Percentiles rank a stretch among this genome's conserved stretches.
Conservation (phyloP, 768 basidiomycete species). For the Lentinula edodes region DNA sequence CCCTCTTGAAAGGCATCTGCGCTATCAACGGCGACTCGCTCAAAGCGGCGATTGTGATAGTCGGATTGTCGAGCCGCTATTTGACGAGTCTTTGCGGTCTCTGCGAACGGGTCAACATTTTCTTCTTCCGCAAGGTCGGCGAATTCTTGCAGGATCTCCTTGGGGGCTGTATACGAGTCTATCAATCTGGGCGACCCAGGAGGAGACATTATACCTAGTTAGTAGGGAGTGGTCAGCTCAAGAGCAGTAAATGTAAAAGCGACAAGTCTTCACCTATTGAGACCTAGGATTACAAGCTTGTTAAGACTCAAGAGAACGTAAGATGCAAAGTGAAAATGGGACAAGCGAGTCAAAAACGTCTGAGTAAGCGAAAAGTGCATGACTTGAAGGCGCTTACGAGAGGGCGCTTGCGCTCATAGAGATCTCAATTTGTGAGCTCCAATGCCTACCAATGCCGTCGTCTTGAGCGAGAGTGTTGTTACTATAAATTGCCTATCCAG, state of each 20-base stretch:
- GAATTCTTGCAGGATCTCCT: conserved; percentile 92
- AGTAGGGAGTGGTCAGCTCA: not conserved
- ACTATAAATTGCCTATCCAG: no score
- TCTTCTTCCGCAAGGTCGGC: conserved; percentile 92
- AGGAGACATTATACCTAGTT: conserved; percentile 47
- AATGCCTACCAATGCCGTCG: no score
- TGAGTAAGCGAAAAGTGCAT: not conserved
- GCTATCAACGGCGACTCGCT: conserved; percentile 75
- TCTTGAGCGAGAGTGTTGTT: no score
- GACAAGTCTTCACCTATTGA: not conserved
- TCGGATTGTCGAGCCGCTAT: conserved; percentile 91
- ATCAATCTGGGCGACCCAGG: conserved; percentile 66
- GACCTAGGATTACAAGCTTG: not conserved
- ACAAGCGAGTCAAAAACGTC: not conserved
- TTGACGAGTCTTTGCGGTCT: conserved; percentile 89
- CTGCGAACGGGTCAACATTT: conserved; percentile 85
- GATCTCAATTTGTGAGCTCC: no score
- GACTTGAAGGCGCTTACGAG: no score
- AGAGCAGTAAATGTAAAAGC: not conserved
- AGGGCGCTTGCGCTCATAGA: no score
- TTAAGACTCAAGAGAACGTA: not conserved
- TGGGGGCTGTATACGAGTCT: conserved; percentile 90
- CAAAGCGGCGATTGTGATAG: conserved; percentile 91
- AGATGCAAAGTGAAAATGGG: no score
- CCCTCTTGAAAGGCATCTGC: conserved; percentile 74